phyloP scores from a whole-genome alignment of 2,329 filamentous ascomycete genomes.

The Aspergillus alliaceus region DNA sequence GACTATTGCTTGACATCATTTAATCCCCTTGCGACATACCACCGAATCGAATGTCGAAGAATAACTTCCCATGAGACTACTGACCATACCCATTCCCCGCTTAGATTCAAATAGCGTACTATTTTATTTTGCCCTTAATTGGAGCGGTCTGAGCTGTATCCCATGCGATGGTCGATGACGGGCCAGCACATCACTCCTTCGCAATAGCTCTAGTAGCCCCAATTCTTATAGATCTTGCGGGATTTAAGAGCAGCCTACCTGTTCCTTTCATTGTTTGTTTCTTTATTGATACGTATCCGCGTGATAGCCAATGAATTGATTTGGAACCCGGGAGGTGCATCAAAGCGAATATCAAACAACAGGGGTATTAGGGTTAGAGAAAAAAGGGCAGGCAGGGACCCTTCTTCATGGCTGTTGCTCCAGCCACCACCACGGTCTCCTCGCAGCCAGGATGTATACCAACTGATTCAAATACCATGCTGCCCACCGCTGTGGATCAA shows the following conservation, averaged over 20 bases:
- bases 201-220: no score
- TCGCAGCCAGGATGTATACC: background rate
- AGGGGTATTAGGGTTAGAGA: background rate
- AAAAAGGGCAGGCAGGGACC: background rate
- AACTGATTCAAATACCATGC: background rate
- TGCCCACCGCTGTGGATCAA: background rate
- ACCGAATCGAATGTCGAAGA: background rate
- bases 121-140: background rate
- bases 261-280: background rate
- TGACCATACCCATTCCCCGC: background rate
- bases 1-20: background rate
- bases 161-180: background rate
- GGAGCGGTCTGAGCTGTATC: background rate
- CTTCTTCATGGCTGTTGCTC: background rate
- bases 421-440: background rate
- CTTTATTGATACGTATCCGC: background rate
- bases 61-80: no score
- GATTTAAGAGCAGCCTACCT: background rate
- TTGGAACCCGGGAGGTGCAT: background rate
- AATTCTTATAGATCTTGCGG: background rate
- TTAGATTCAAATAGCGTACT: background rate
- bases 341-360: background rate
- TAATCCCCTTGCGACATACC: background rate
- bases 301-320: background rate
- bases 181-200: background rate